Evolutionary conservation across 305 asterid genomes (phyloP), one percentile per base, ranked within the genome.

Genomic region (Striga hermonthica): DNA sequence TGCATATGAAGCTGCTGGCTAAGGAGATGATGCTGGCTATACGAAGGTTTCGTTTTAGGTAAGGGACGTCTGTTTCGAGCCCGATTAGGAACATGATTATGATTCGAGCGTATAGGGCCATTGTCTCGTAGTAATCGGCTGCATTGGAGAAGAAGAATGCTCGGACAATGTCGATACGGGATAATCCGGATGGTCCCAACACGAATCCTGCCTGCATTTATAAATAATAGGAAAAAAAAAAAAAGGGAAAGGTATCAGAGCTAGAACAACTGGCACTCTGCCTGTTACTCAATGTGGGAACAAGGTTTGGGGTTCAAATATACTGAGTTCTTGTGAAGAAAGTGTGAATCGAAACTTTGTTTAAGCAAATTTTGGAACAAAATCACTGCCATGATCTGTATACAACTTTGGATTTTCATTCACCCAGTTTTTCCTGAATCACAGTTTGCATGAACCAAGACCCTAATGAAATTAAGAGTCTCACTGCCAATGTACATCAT

Each of bases 81-180:
- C 99, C 99, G 3, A 93, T 86, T 13, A 88, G 76, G 73, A 90
- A 93, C 97, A 93, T 93, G 83, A 90, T 90, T 14, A 85, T 71
- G 50, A 86, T 88, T 75, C 99, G 78, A 11, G 92, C 76, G 22
- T 82, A 84, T 64, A 94, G 70, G 5, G 86, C 84, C 88, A 94
- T 73, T 66, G 94, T 83, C 74, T 90, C 99, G 13, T 83, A 94
- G 83, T 86, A 86, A 76, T 87, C 96, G 1, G 85, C 80, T 12
- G 83, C 80, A 61, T 78, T 78, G 68, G 76, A 78, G 50, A 90
- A 83, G 76, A 94, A 90, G 81, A 88, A 94, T 0, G 47, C 22
- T 39, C 72, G 81, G 11, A 90, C 81, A 4, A n/a, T 4, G 0
- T 60, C 69, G 31, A 86, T 76, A 64, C 80, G 86, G n/a, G 97